phyloP scores from a whole-genome alignment of 345 rosid species.

The Arabidopsis arenosa region DNA sequence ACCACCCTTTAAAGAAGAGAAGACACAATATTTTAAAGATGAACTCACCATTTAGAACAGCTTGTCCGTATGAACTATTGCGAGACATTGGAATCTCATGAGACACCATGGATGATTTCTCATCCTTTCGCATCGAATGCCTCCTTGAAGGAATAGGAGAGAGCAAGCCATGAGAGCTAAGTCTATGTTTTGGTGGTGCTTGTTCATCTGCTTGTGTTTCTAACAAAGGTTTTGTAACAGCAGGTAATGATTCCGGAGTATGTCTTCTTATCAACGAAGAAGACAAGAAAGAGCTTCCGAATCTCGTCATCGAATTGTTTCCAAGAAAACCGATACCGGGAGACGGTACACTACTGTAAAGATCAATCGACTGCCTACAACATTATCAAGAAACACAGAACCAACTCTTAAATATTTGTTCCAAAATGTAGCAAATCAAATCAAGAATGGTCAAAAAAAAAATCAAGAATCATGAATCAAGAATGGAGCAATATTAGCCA shows the following conservation, averaged over 20 bases:
- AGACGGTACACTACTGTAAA: slow-evolving; percentile 89
- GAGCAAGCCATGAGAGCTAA: slow-evolving; percentile 59
- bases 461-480: not conserved
- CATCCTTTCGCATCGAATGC: slow-evolving; percentile 43
- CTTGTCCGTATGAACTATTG: slow-evolving; percentile 81
- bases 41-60: slow-evolving; percentile 77
- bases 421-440: not conserved
- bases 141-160: slow-evolving; percentile 56
- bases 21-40: not conserved
- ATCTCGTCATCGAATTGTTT: slow-evolving; percentile 64
- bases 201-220: slow-evolving; percentile 47
- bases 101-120: slow-evolving; percentile 51
- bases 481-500: not conserved
- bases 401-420: not conserved
- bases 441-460: not conserved
- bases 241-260: slow-evolving; percentile 68
- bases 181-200: slow-evolving; percentile 50
- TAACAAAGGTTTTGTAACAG: slow-evolving; percentile 58
- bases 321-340: slow-evolving; percentile 74
- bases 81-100: slow-evolving; percentile 72
- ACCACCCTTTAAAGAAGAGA: not conserved
- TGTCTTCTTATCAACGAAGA: slow-evolving; percentile 68
- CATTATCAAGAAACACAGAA: slow-evolving; percentile 26
- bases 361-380: slow-evolving; percentile 90
- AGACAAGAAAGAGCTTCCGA: slow-evolving; percentile 74